Conservation (phyloP, 345 rosid species). For the Hibiscus mutabilis region DNA sequence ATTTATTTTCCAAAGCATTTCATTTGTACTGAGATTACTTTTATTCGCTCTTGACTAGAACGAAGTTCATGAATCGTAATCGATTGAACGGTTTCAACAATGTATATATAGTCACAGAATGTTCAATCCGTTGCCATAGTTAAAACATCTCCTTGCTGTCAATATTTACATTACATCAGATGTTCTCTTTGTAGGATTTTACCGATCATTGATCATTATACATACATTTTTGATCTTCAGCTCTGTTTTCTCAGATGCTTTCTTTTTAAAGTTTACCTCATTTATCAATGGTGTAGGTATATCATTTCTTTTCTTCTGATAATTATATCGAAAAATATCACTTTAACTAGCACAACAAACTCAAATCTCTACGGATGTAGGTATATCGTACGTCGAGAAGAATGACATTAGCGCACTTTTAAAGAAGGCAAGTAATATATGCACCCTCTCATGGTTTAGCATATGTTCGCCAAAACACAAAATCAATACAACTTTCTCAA, state of each 20-base stretch:
- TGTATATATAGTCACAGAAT: background rate
- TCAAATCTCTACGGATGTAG: constrained; percentile 25
- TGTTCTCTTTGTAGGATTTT: background rate
- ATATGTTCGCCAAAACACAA: background rate
- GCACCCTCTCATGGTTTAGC: constrained; percentile 8
- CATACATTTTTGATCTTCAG: background rate
- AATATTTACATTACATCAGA: background rate
- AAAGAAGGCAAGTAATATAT: constrained; percentile 58
- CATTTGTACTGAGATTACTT: background rate
- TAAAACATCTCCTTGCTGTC: background rate
- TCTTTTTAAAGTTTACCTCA: background rate
- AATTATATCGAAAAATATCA: background rate
- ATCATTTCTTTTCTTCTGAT: background rate
- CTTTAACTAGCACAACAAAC: background rate
- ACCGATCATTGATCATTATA: background rate
- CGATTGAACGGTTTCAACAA: background rate
- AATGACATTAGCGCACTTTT: constrained; percentile 80
- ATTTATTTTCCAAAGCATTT: constrained; percentile 1
- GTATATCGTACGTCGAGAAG: constrained; percentile 80
- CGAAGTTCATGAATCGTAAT: background rate
- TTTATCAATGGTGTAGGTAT: background rate
- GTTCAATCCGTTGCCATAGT: background rate
- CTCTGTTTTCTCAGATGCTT: constrained; percentile 10
- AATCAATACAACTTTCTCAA: background rate
- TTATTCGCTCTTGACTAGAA: background rate